phyloP scores from a whole-genome alignment of 1,284 basidiomycete genomes.

The Cryptococcus jaspeensis region DNA sequence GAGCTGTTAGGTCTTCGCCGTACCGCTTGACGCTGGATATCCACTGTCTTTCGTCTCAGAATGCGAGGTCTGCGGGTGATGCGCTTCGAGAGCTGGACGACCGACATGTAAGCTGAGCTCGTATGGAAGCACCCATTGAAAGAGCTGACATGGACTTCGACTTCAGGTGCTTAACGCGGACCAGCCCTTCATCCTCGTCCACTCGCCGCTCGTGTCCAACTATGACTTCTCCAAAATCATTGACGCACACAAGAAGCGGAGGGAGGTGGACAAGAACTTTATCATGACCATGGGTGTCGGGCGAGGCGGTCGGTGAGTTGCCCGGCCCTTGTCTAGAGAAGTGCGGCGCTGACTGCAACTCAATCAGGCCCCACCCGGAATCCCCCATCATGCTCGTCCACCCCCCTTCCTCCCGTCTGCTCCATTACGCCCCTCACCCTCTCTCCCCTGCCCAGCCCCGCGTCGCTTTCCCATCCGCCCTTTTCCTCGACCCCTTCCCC shows the following conservation, averaged over 20 bases:
- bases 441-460: conserved; percentile 40
- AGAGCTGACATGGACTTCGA: neutral
- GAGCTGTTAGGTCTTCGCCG: conserved; percentile 28
- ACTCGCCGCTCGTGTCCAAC: conserved; percentile 91
- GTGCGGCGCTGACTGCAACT: neutral
- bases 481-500: conserved; percentile 57
- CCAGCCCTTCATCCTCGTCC: conserved; percentile 77
- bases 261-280: conserved; percentile 82
- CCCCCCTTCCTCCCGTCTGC: conserved; percentile 44
- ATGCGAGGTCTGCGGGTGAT: conserved; percentile 89
- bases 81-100: conserved; percentile 96
- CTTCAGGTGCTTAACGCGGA: conserved; percentile 81
- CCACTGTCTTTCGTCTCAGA: conserved; percentile 79
- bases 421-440: conserved; percentile 48
- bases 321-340: neutral
- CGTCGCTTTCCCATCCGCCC: conserved; percentile 43
- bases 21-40: conserved; percentile 73
- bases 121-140: neutral
- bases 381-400: conserved; percentile 52
- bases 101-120: conserved; percentile 52
- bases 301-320: conserved; percentile 42
- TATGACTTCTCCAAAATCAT: conserved; percentile 87
- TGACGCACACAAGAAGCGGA: conserved; percentile 79
- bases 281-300: conserved; percentile 92
- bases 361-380: conserved; percentile 45